A percentile compares a stretch with the other conserved stretches of the same genome.
Conservation (phyloP, 192 early-diverging fungal species). For the Podila minutissima region DNA sequence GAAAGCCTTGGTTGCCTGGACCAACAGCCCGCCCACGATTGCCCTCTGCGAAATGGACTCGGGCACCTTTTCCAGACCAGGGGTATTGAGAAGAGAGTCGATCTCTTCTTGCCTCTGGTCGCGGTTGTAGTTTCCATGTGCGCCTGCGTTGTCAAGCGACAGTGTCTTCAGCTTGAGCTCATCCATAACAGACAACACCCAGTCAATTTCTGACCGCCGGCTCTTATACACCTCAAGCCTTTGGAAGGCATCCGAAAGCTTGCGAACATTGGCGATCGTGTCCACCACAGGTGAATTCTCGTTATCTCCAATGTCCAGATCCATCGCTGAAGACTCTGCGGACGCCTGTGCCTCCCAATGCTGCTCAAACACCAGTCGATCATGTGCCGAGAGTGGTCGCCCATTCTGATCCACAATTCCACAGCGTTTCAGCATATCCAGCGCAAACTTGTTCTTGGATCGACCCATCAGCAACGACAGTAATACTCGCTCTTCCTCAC, state of each 20-base stretch:
- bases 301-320: slow-evolving; percentile 43
- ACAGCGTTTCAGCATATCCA: slow-evolving; percentile 42
- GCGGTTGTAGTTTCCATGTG: slow-evolving; percentile 9
- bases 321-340: slow-evolving; percentile 23
- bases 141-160: slow-evolving; percentile 29
- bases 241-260: slow-evolving; percentile 36
- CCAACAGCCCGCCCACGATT: slow-evolving; percentile 57
- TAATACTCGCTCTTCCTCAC: slow-evolving; percentile 23
- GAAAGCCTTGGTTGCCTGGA: slow-evolving; percentile 61
- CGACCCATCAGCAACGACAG: slow-evolving; percentile 25
- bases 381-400: slow-evolving; percentile 29
- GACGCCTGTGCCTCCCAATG: slow-evolving; percentile 6
- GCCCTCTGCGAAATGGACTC: slow-evolving; percentile 58
- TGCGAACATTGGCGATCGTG: slow-evolving; percentile 12
- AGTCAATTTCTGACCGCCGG: slow-evolving; percentile 48
- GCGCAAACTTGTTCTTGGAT: slow-evolving; percentile 44
- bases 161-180: slow-evolving; percentile 47
- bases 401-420: slow-evolving; percentile 45
- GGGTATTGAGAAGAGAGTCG: slow-evolving; percentile 17
- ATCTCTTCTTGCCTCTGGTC: slow-evolving; percentile 25
- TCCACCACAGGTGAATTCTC: slow-evolving; percentile 18
- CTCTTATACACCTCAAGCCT: slow-evolving; percentile 42
- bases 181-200: slow-evolving; percentile 51
- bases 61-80: slow-evolving; percentile 31
- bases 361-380: slow-evolving; percentile 27